These are phyloP conservation scores for Glonium stellatum DNA, from an alignment of 495 filamentous ascomycete genomes.

Conservation along the genomic window DNA sequence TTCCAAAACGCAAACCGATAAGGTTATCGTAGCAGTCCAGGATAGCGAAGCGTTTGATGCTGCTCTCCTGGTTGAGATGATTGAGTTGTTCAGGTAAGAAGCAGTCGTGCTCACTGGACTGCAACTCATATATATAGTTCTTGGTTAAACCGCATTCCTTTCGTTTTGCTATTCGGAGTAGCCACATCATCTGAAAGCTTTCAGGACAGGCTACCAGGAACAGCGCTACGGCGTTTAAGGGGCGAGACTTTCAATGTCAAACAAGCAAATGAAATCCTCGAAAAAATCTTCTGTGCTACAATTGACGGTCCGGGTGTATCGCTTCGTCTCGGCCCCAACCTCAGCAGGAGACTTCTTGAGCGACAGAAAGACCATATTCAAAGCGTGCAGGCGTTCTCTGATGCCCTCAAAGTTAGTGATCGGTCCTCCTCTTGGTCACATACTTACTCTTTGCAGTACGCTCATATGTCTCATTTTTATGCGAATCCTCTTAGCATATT, in stretches of 20 bases:
- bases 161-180: conserved; percentile 79
- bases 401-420: conserved; percentile 63
- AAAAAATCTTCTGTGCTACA: conserved; percentile 67
- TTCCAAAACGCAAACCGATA: conserved; percentile 46
- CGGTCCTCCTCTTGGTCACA: background rate
- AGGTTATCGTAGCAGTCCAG: conserved; percentile 70
- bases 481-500: conserved; percentile 78
- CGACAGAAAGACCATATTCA: conserved; percentile 81
- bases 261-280: conserved; percentile 64
- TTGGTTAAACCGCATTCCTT: conserved; percentile 84
- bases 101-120: background rate
- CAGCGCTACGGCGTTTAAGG: conserved; percentile 59
- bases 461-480: conserved; percentile 94
- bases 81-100: conserved; percentile 68
- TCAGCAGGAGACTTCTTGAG: conserved; percentile 58
- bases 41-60: conserved; percentile 92
- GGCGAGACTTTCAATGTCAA: conserved; percentile 82
- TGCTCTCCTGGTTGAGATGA: conserved; percentile 66
- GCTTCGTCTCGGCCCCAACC: conserved; percentile 63
- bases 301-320: conserved; percentile 48
- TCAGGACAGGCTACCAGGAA: conserved; percentile 72
- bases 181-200: conserved; percentile 88
- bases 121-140: conserved; percentile 46
- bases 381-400: conserved; percentile 72
- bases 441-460: conserved; percentile 52